Evolutionary conservation across 345 rosid genomes (phyloP), one percentile per base, ranked within the genome.

Genomic region (Euphorbia tirucalli): DNA sequence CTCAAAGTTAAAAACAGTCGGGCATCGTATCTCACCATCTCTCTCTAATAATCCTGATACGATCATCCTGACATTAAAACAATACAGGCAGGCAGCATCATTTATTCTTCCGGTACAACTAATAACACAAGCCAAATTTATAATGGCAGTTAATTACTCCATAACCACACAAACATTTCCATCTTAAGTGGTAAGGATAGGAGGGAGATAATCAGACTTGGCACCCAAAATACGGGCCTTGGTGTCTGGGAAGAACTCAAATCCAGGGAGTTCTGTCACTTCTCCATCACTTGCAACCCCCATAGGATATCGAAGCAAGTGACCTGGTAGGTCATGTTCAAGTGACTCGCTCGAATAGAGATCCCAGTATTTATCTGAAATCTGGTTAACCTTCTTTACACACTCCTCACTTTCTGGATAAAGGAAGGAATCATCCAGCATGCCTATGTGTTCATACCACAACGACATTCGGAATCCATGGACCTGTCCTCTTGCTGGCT

Each of bases 371-470:
- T 82, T 89, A 31, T 90, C 96, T 44, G 97, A 94, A 54, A 93
- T 48, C 73, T 83, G 85, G 87, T 93, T 95, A 68, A 95, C 91
- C 81, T 77, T 89, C 62, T 56, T 65, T 71, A 93, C 72, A 76
- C 96, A 92, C 69, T 89, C 86, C 75, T 79, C 77, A 13, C 80
- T 84, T 32, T 92, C 94, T 27, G 99, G 98, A 32, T 74, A 65
- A 37, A 91, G 90, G 87, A 95, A 95, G 4, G 88, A 39, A 55
- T 89, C 89, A 62, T 90, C 85, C 0, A 93, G 98, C 96, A 90
- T 88, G 67, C 99, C 99, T 14, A 95, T 83, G 82, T 95, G 99
- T 76, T 95, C 99, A 10, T 95, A 90, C 99, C 99, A 95, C 59
- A 95, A 71, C 0, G 97, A 74, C 97, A 93, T 82, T 5, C 99